These are phyloP conservation scores for Penicillium janthinellum DNA, from an alignment of 2,329 filamentous ascomycete species.

Conservation along the genomic window DNA sequence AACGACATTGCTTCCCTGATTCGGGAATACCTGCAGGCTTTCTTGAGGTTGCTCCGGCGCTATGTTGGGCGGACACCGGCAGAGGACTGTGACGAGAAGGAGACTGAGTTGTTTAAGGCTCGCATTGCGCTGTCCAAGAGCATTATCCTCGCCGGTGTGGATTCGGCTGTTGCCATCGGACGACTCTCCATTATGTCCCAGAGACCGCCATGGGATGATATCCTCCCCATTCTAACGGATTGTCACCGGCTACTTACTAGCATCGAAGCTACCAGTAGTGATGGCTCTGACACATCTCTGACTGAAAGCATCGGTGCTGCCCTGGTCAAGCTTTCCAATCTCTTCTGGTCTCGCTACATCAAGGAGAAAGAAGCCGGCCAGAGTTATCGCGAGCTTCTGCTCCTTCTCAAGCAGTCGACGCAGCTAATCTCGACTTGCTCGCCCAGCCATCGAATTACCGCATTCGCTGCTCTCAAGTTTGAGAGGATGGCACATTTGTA, in stretches of 20 bases:
- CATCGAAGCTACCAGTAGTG: conserved; percentile 24
- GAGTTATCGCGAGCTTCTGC: conserved; percentile 38
- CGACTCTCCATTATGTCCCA: conserved; percentile 42
- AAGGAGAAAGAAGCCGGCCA: conserved; percentile 43
- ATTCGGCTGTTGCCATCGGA: conserved; percentile 44
- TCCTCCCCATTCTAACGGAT: conserved; percentile 40
- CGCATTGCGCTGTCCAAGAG: conserved; percentile 37
- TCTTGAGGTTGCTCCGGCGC: conserved; percentile 44
- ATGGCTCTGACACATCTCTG: conserved; percentile 15
- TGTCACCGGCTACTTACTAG: conserved; percentile 39
- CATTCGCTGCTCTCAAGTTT: conserved; percentile 47
- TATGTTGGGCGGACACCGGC: conserved; percentile 41
- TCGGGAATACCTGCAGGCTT: conserved; percentile 42
- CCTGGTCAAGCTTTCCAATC: conserved; percentile 47
- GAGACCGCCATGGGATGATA: conserved; percentile 41
- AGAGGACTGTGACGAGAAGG: conserved; percentile 32
- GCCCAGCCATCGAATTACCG: conserved; percentile 37
- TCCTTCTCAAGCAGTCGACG: conserved; percentile 45
- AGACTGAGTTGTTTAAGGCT: conserved; percentile 34
- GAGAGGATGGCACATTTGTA: conserved; percentile 48
- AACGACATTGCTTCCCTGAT: conserved; percentile 29
- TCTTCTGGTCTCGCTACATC: conserved; percentile 51
- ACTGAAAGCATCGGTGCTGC: conserved; percentile 29
- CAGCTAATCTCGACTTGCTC: conserved; percentile 39
- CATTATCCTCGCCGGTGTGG: conserved; percentile 44